Conservation (phyloP, 306 rosid species). For the Luffa aegyptiaca region DNA sequence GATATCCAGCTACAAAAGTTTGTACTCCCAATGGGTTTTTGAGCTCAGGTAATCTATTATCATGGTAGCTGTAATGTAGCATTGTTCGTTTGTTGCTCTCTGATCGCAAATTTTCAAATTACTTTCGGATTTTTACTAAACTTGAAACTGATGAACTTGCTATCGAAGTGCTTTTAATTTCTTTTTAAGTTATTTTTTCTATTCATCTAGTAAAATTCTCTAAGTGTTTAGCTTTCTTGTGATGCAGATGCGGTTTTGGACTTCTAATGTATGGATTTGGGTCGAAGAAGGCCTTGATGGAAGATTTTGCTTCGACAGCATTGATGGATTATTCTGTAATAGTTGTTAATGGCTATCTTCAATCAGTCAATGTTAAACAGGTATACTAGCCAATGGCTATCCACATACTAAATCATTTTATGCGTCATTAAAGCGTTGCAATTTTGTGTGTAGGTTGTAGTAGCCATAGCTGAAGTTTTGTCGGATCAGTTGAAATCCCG, state of each 20-base stretch:
- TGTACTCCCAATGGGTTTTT: slow-evolving; percentile 51
- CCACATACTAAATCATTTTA: background rate
- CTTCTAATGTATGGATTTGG: slow-evolving; percentile 95
- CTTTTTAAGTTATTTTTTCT: background rate
- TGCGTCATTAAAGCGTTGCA: background rate
- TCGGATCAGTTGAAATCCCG: slow-evolving; percentile 61
- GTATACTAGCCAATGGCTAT: slow-evolving; percentile 15
- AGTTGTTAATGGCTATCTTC: slow-evolving; percentile 91
- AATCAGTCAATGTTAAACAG: slow-evolving; percentile 69
- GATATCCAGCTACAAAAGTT: slow-evolving; percentile 39
- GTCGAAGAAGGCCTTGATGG: slow-evolving; percentile 76
- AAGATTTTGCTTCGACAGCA: slow-evolving; percentile 74
- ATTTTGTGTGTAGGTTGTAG: slow-evolving; percentile 40
- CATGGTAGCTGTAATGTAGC: background rate
- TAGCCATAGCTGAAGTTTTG: slow-evolving; percentile 61
- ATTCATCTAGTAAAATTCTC: background rate
- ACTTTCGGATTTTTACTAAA: background rate
- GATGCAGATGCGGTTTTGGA: slow-evolving; percentile 54
- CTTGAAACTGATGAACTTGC: background rate
- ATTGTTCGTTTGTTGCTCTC: background rate
- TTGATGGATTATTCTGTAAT: slow-evolving; percentile 56
- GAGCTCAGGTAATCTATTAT: slow-evolving; percentile 38
- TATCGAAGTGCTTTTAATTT: background rate
- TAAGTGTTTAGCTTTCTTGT: background rate
- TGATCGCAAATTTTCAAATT: background rate